These are phyloP conservation scores for Vigna angularis DNA, from an alignment of 306 rosid species.

Conservation along the genomic window DNA sequence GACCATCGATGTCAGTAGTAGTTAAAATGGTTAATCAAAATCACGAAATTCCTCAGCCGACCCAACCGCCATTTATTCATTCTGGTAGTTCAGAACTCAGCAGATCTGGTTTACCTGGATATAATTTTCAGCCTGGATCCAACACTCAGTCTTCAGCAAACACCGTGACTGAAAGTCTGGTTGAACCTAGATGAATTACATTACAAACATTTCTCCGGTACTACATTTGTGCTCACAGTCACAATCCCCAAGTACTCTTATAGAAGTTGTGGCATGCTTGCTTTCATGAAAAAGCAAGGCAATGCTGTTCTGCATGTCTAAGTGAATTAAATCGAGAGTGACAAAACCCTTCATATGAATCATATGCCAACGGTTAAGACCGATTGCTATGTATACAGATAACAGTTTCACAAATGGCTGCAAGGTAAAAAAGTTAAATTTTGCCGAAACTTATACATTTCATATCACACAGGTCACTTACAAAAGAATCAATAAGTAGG, in stretches of 20 bases:
- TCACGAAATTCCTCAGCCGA: conserved; percentile 44
- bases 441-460: background rate
- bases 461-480: background rate
- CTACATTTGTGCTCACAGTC: conserved; percentile 2
- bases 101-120: conserved; percentile 13
- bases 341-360: conserved; percentile 24
- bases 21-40: conserved; percentile 39
- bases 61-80: conserved; percentile 46
- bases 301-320: conserved; percentile 2
- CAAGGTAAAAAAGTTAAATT: background rate
- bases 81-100: conserved; percentile 40
- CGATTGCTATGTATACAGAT: conserved; percentile 4
- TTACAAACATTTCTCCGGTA: conserved; percentile 1
- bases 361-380: background rate
- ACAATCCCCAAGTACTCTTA: conserved; percentile 17
- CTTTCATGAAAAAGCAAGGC: conserved; percentile 15
- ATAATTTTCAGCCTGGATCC: conserved; percentile 37
- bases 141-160: conserved; percentile 42
- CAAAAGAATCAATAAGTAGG: background rate
- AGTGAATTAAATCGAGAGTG: conserved; percentile 10
- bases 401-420: background rate
- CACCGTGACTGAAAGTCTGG: conserved; percentile 41
- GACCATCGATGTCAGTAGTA: conserved; percentile 51
- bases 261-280: background rate
- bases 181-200: conserved; percentile 40